These are phyloP conservation scores for Marasmius oreades DNA, from an alignment of 1,284 basidiomycete genomes.

Conservation along the genomic window DNA sequence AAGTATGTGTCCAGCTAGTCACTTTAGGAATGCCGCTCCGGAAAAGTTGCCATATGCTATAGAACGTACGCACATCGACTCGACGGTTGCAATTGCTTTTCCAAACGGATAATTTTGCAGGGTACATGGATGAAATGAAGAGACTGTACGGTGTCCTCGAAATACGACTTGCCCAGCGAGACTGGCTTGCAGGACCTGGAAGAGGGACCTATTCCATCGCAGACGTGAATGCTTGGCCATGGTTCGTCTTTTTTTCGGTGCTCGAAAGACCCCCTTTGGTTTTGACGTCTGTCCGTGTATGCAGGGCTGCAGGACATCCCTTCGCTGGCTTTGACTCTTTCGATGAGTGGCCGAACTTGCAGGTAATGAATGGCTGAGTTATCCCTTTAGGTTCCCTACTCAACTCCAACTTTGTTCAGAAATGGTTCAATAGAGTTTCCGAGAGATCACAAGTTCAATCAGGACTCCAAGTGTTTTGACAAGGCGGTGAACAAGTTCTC, in stretches of 20 bases:
- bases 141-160: constrained; percentile 77
- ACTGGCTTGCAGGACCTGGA: constrained; percentile 70
- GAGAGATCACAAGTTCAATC: background rate
- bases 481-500: constrained; percentile 11
- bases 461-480: constrained; percentile 1
- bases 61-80: constrained; percentile 37
- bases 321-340: constrained; percentile 51
- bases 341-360: constrained; percentile 54
- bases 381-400: no score
- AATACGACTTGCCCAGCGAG: constrained; percentile 55
- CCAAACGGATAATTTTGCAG: constrained; percentile 26
- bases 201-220: constrained; percentile 66
- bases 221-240: constrained; percentile 57
- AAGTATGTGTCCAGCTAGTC: constrained; percentile 42
- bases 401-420: background rate
- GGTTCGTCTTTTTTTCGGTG: constrained; percentile 29
- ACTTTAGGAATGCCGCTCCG: constrained; percentile 53
- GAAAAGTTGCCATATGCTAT: constrained; percentile 67
- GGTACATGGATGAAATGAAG: constrained; percentile 75
- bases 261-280: background rate
- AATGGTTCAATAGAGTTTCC: constrained; percentile 1
- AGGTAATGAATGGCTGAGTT: no score
- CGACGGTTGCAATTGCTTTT: background rate
- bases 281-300: background rate
- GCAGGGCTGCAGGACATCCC: constrained; percentile 46